Percentiles rank a stretch among this genome's conserved stretches.
Conservation (phyloP, 495 filamentous ascomycete genomes). For the Daldinia grandis region DNA sequence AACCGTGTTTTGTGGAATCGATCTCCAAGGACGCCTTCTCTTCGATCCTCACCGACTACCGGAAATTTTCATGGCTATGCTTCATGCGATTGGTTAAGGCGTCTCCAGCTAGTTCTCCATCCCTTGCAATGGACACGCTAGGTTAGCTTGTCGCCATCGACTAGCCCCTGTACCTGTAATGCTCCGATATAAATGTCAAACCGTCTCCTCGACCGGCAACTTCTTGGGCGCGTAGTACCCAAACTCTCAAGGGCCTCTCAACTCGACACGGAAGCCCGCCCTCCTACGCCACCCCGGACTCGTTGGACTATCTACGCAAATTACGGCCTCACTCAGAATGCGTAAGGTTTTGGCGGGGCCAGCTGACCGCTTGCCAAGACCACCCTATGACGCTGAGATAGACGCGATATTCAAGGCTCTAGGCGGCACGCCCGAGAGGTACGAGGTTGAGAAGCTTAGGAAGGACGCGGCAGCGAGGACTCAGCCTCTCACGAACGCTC, state of each 20-base stretch:
- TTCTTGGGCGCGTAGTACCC: conserved; percentile 11
- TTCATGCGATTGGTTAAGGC: conserved; percentile 37
- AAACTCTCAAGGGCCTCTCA: not conserved
- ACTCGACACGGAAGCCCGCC: conserved; percentile 18
- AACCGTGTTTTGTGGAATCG: conserved; percentile 34
- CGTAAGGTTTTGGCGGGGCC: conserved; percentile 44
- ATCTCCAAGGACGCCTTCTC: conserved; percentile 23
- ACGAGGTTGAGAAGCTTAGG: conserved; percentile 45
- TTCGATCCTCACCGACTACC: conserved; percentile 42
- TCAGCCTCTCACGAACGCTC: conserved; percentile 41
- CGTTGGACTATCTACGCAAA: conserved; percentile 9
- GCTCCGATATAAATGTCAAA: conserved; percentile 38
- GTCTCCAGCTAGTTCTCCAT: conserved; percentile 35
- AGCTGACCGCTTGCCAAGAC: conserved; percentile 44
- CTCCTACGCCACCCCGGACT: conserved; percentile 8
- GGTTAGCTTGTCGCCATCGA: conserved; percentile 41
- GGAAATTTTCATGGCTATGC: conserved; percentile 24
- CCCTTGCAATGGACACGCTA: conserved; percentile 37
- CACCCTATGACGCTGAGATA: conserved; percentile 46
- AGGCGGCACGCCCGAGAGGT: conserved; percentile 38
- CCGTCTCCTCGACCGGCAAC: conserved; percentile 21
- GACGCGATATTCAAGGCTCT: conserved; percentile 38
- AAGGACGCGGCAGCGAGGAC: conserved; percentile 44
- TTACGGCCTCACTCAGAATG: conserved; percentile 31
- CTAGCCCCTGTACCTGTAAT: conserved; percentile 32